Percentiles rank a stretch among this genome's conserved stretches.
phyloP scores from a whole-genome alignment of 2,329 filamentous ascomycete genomes.

The Gliomastix tumulicola region DNA sequence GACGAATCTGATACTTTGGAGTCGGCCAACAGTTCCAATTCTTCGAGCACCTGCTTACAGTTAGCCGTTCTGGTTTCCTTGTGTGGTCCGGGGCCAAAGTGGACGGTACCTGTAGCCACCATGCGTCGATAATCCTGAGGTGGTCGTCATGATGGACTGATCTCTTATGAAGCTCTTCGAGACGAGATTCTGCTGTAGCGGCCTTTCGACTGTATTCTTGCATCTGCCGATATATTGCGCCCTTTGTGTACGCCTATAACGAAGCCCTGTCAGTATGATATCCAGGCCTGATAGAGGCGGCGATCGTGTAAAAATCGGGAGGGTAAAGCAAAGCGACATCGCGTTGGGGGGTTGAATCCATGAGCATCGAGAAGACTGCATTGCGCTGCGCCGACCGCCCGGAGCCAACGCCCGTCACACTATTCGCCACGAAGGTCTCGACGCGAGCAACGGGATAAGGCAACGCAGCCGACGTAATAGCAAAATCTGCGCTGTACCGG shows the following conservation, averaged over 20 bases:
- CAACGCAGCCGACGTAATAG: no score
- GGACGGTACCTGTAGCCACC: constrained; percentile 95
- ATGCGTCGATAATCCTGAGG: constrained; percentile 80
- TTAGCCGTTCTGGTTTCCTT: background rate
- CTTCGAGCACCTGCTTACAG: constrained; percentile 49
- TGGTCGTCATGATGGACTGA: constrained; percentile 87
- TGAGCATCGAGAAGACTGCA: no score
- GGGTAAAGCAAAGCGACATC: no score
- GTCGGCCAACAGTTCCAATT: constrained; percentile 53
- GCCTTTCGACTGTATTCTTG: constrained; percentile 95
- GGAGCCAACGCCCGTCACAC: no score
- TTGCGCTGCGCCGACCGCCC: no score
- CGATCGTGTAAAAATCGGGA: no score
- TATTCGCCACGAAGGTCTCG: no score
- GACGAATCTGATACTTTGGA: constrained; percentile 29
- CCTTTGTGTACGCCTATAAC: constrained; percentile 52
- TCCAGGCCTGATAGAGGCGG: no score
- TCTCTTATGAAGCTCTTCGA: constrained; percentile 74
- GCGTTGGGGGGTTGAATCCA: no score
- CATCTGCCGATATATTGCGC: constrained; percentile 96
- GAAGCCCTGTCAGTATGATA: constrained; percentile 17
- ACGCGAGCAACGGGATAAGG: no score
- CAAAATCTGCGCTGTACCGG: no score
- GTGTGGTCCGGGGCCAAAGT: constrained; percentile 20
- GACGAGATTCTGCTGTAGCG: constrained; percentile 68